These are phyloP conservation scores for Pulveroboletus sp. DNA, from an alignment of 768 basidiomycete genomes.

Conservation along the genomic window DNA sequence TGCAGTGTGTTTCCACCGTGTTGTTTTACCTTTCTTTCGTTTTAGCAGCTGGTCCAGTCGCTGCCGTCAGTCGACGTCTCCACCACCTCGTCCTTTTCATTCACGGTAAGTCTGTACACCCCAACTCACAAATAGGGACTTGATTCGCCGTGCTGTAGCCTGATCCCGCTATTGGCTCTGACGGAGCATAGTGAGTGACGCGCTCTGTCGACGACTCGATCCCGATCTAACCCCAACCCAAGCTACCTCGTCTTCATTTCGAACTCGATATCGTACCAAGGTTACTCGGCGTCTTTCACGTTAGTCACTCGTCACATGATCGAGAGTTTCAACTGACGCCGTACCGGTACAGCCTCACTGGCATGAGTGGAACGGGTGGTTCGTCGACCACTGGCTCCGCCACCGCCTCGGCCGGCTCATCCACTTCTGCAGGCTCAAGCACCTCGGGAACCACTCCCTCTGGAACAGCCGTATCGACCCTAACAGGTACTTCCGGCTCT, in stretches of 20 bases:
- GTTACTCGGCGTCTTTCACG: slow-evolving; percentile 57
- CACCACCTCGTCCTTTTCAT: slow-evolving; percentile 42
- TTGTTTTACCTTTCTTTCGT: background rate
- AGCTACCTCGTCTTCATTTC: slow-evolving; percentile 65
- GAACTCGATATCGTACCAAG: slow-evolving; percentile 31
- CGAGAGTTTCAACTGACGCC: background rate
- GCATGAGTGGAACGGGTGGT: slow-evolving; percentile 53
- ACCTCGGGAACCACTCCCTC: slow-evolving; percentile 4
- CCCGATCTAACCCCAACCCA: slow-evolving; percentile 1
- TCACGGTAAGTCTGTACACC: slow-evolving; percentile 45
- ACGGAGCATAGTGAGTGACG: slow-evolving; percentile 51
- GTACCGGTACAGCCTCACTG: slow-evolving; percentile 40
- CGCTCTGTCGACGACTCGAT: background rate
- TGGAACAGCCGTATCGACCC: background rate
- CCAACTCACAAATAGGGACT: background rate
- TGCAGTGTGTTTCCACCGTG: background rate
- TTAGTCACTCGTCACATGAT: slow-evolving; percentile 26
- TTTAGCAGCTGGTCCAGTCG: slow-evolving; percentile 54
- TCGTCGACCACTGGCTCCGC: slow-evolving; percentile 16
- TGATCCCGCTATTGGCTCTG: slow-evolving; percentile 50
- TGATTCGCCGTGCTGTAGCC: slow-evolving; percentile 37
- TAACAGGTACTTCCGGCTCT: slow-evolving; percentile 18
- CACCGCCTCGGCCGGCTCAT: slow-evolving; percentile 10
- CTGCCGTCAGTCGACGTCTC: slow-evolving; percentile 55
- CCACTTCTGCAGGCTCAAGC: slow-evolving; percentile 14